Conservation (phyloP, 2,329 filamentous ascomycete species). For the Colletotrichum tropicicola region DNA sequence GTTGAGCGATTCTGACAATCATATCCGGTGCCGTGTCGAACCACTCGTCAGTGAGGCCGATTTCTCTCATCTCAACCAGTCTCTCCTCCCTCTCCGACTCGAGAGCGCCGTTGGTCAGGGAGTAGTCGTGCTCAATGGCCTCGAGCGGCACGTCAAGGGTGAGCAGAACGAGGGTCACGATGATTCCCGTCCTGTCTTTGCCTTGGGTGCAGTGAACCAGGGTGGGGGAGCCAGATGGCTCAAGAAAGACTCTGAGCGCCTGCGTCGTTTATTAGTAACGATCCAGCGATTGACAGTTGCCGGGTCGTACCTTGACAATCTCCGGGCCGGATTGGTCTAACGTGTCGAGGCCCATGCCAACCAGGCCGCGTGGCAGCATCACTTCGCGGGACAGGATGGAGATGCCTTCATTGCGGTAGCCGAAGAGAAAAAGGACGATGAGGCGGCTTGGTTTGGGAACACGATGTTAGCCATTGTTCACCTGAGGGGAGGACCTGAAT, state of each 20-base stretch:
- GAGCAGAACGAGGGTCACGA: conserved; percentile 74
- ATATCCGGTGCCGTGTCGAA: conserved; percentile 71
- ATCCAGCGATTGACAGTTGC: neutral
- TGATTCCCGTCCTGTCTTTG: conserved; percentile 83
- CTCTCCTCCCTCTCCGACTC: conserved; percentile 68
- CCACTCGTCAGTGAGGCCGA: conserved; percentile 81
- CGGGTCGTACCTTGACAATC: conserved; percentile 55
- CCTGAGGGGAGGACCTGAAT: neutral
- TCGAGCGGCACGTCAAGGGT: conserved; percentile 64
- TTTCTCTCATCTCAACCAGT: conserved; percentile 72
- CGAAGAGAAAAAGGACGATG: conserved; percentile 68
- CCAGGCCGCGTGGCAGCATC: conserved; percentile 76
- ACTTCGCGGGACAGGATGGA: conserved; percentile 74
- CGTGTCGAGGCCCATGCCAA: conserved; percentile 75
- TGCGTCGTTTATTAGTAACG: conserved; percentile 29
- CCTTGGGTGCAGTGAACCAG: conserved; percentile 89
- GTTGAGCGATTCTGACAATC: conserved; percentile 64
- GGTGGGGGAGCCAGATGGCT: conserved; percentile 64
- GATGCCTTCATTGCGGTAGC: conserved; percentile 76
- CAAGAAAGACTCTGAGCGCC: conserved; percentile 58
- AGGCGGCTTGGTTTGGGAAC: conserved; percentile 57
- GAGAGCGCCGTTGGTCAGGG: conserved; percentile 69
- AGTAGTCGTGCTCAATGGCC: conserved; percentile 78
- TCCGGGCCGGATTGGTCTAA: conserved; percentile 73
- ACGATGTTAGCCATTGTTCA: neutral